These are phyloP conservation scores for sweet orange (Citrus sinensis) DNA, from an alignment of 345 rosid species.

Conservation along the genomic window DNA sequence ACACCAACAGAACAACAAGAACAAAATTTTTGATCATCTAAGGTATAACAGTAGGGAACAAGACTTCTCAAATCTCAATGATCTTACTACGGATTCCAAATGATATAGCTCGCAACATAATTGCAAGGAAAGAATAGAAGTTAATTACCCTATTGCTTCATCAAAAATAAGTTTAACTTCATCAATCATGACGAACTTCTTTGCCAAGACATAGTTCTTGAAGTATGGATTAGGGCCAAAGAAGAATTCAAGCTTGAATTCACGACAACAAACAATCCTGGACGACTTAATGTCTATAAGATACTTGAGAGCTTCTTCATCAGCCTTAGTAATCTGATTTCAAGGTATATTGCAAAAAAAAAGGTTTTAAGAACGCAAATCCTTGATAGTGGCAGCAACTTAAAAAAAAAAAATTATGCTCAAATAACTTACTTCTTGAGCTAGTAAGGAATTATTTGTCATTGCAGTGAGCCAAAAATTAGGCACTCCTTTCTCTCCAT, in stretches of 20 bases:
- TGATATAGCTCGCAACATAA: background rate
- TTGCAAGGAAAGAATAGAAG: background rate
- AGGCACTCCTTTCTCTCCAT: constrained; percentile 92
- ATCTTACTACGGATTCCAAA: background rate
- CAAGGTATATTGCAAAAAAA: background rate
- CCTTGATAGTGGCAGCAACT: too few species aligned
- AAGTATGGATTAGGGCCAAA: constrained; percentile 86
- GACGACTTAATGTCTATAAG: constrained; percentile 85
- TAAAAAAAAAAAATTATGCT: too few species aligned
- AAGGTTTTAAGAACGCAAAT: background rate
- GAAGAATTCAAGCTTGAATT: constrained; percentile 90
- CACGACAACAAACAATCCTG: constrained; percentile 78
- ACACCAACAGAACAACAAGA: constrained; percentile 1
- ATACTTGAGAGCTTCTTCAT: constrained; percentile 85
- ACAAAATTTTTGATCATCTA: background rate
- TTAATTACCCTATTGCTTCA: constrained; percentile 83
- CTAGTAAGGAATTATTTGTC: constrained; percentile 87
- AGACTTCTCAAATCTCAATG: too few species aligned
- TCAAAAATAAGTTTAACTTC: constrained; percentile 93
- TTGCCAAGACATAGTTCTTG: constrained; percentile 76
- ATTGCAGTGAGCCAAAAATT: constrained; percentile 89
- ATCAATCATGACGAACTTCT: constrained; percentile 95
- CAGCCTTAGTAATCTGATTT: constrained; percentile 74
- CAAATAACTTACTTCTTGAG: constrained; percentile 62
- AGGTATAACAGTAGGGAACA: background rate